Evolutionary conservation across 495 filamentous ascomycete species (phyloP), one percentile per base, ranked within the genome.

Genomic region (Bathelium albidoporum): DNA sequence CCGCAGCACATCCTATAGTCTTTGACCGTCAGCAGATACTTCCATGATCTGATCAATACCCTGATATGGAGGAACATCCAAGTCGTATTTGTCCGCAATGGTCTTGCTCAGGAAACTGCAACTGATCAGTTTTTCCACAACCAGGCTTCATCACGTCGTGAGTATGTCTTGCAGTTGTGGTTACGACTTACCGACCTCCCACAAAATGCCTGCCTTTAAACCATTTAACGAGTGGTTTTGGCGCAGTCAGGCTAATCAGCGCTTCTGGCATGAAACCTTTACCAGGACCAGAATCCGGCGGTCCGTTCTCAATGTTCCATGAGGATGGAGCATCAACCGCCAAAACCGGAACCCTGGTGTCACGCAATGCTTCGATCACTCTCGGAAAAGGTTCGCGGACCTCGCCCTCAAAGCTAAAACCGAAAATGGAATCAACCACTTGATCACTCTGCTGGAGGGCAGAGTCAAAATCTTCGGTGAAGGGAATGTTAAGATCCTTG

Each of bases 391-490:
- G 94, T 65, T 95, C 91, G 5, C 94, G 87, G 36, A 98, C 85
- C 59, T 91, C 84, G 12, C 91, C 92, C n/a, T 86, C 85, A 77
- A 97, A 97, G 68, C 88, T 91, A 80, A 97, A 98, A 44, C 87
- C 94, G 71, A 98, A 98, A 70, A 98, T 89, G 44, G 95, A 90
- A 75, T 98, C 94, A 63, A 98, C 79, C 58, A 98, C 79, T 68
- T 96, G 87, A 71, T 95, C 82, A 24, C 87, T 79, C 53, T 83
- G 77, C 64, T 80, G 74, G 4, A 96, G 72, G 11, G 89, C 86
- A 1, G 74, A 49, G 22, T 76, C 71, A 68, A 96, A 95, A 77
- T 96, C 91, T 20, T 86, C 80, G 14, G 90, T 86, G 77, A 97
- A 94, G 9, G 90, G 90, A 59, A 98, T 79, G 10, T 85, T 80